phyloP scores from a whole-genome alignment of 306 rosid genomes.

The Vachellia pachyceras region DNA sequence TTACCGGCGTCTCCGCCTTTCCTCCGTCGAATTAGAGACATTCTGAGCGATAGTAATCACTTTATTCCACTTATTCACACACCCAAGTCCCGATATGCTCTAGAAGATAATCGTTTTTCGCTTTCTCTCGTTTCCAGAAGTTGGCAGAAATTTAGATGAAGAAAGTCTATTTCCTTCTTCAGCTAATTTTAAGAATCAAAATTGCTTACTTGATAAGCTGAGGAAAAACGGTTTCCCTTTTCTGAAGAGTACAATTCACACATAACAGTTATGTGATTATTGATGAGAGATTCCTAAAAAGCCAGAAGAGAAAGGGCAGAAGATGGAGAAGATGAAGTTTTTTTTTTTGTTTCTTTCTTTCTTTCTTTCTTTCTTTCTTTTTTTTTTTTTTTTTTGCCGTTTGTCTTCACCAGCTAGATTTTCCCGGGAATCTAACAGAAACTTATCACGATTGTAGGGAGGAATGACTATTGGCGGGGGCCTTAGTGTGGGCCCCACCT shows the following conservation, averaged over 20 bases:
- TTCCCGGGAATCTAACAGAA: slow-evolving; percentile 31
- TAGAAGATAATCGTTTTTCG: not conserved
- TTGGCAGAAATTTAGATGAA: not conserved
- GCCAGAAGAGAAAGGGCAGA: not conserved
- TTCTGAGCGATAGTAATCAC: slow-evolving; percentile 24
- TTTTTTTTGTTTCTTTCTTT: not conserved
- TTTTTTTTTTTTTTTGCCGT: too few species aligned
- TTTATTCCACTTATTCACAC: not conserved
- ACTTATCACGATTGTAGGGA: not conserved
- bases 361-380: too few species aligned
- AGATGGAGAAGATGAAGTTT: not conserved
- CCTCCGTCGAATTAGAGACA: slow-evolving; percentile 68
- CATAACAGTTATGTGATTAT: not conserved
- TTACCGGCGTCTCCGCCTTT: slow-evolving; percentile 53
- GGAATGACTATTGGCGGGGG: slow-evolving; percentile 10
- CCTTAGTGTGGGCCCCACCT: not conserved
- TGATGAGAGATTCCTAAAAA: slow-evolving; percentile 4
- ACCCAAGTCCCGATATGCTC: slow-evolving; percentile 6
- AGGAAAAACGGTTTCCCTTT: not conserved
- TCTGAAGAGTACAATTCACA: not conserved
- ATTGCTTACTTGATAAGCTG: slow-evolving; percentile 20
- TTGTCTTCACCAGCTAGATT: slow-evolving; percentile 7
- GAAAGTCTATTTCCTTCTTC: not conserved
- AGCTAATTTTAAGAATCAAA: slow-evolving; percentile 13
- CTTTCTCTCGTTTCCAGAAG: not conserved